Conservation (phyloP, 2,329 filamentous ascomycete genomes). For the Lasiodiplodia sp. region DNA sequence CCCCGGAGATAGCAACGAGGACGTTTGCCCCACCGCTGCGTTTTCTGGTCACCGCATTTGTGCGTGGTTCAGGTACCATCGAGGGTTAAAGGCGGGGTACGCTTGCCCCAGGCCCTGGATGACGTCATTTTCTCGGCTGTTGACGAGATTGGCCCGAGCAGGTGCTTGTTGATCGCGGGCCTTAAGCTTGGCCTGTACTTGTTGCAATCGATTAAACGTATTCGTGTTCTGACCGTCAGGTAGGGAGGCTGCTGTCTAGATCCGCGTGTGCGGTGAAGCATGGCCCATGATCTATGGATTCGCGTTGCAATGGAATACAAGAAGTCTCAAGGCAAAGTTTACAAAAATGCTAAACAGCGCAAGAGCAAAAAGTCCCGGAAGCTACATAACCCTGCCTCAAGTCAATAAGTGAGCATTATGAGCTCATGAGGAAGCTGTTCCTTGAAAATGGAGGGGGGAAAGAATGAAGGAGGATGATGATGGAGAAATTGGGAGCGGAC, state of each 20-base stretch:
- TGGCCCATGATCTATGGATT: neutral
- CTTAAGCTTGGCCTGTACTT: neutral
- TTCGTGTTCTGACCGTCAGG: neutral
- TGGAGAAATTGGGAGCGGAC: no score
- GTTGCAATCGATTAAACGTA: neutral
- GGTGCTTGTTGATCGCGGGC: neutral
- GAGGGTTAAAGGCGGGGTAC: slow-evolving; percentile 6
- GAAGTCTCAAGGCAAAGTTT: no score
- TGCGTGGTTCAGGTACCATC: slow-evolving; percentile 7
- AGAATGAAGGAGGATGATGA: no score
- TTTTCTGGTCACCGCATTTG: neutral
- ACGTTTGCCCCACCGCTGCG: neutral
- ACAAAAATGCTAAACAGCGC: no score
- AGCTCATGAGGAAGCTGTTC: no score
- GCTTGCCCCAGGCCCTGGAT: neutral
- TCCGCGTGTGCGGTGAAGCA: neutral
- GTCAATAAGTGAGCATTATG: no score
- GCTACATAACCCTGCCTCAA: no score
- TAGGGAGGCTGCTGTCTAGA: neutral
- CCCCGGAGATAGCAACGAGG: neutral
- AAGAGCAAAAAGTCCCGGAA: no score
- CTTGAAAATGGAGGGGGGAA: no score
- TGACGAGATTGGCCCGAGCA: slow-evolving; percentile 10
- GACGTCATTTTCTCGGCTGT: slow-evolving; percentile 12
- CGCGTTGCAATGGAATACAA: neutral